phyloP scores from a whole-genome alignment of 1,284 basidiomycete genomes.

The Fistulina hepatica region DNA sequence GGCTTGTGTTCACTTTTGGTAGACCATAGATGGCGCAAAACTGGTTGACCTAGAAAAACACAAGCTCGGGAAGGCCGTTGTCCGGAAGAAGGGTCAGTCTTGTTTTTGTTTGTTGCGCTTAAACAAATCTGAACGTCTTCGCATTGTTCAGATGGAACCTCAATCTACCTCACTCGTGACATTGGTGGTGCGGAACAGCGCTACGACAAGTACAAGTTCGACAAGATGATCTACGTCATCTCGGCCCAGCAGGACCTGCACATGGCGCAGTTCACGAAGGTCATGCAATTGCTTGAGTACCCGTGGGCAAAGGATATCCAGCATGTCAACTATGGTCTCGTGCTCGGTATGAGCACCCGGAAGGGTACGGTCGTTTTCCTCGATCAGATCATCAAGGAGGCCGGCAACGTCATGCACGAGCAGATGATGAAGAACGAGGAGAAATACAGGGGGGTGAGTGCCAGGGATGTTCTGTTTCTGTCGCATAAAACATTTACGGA shows the following conservation, averaged over 20 bases:
- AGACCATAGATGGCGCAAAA: slow-evolving; percentile 66
- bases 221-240: slow-evolving; percentile 98
- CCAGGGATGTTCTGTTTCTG: too few relatives aligned
- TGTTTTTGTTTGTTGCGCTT: slow-evolving; percentile 1
- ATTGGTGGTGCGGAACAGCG: slow-evolving; percentile 92
- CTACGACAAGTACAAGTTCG: slow-evolving; percentile 86
- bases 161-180: slow-evolving; percentile 97
- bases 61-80: slow-evolving; percentile 86
- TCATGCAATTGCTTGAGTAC: slow-evolving; percentile 85
- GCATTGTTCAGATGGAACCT: slow-evolving; percentile 70
- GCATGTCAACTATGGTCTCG: slow-evolving; percentile 89
- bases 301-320: slow-evolving; percentile 75
- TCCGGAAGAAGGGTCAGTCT: slow-evolving; percentile 71
- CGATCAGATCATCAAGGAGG: slow-evolving; percentile 90
- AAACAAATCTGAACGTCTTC: slow-evolving; percentile 2
- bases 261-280: slow-evolving; percentile 90
- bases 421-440: slow-evolving; percentile 94
- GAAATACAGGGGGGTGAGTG: slow-evolving; percentile 83
- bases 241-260: slow-evolving; percentile 94
- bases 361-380: slow-evolving; percentile 96
- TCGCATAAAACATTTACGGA: too few relatives aligned
- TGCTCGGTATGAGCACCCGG: slow-evolving; percentile 95
- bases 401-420: slow-evolving; percentile 87
- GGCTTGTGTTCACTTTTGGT: too few relatives aligned
- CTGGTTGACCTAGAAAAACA: slow-evolving; percentile 78